Evolutionary conservation across 2,329 filamentous ascomycete species (phyloP).

Genomic region (Aureobasidium namibiae): DNA sequence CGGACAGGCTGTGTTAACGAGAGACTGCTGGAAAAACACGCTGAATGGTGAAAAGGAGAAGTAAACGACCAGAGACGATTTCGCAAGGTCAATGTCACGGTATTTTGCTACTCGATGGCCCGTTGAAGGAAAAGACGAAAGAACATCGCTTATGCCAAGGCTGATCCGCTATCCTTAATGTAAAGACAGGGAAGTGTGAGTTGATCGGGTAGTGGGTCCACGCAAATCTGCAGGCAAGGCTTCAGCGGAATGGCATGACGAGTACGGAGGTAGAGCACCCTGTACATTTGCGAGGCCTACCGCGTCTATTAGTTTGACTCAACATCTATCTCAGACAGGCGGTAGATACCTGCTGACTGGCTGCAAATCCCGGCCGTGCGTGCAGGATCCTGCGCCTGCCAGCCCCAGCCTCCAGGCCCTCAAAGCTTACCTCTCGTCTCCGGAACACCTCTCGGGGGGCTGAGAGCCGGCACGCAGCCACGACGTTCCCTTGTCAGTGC

Average conservation of each 20-base stretch:
- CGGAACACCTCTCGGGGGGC: neutral
- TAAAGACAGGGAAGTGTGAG: slow-evolving; percentile 2
- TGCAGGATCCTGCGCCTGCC: slow-evolving; percentile 7
- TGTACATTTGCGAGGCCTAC: neutral
- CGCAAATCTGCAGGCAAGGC: neutral
- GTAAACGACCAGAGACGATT: neutral
- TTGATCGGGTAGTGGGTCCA: neutral
- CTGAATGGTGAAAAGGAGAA: neutral
- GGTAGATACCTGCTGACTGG: slow-evolving; percentile 12
- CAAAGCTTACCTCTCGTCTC: slow-evolving; percentile 7
- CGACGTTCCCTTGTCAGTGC: neutral
- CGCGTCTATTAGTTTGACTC: slow-evolving; percentile 3
- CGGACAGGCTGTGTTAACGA: neutral
- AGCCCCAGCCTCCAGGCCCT: no score
- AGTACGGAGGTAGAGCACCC: neutral
- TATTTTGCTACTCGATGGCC: neutral
- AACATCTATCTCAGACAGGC: neutral
- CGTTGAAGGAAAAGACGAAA: neutral
- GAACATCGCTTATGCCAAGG: slow-evolving; percentile 7
- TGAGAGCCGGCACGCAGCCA: neutral
- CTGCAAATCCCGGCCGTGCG: slow-evolving; percentile 1
- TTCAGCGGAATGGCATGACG: neutral
- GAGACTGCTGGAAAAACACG: neutral
- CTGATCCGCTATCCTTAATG: neutral
- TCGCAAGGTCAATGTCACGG: neutral